phyloP scores from a whole-genome alignment of 306 rosid species.

The Senna tora region DNA sequence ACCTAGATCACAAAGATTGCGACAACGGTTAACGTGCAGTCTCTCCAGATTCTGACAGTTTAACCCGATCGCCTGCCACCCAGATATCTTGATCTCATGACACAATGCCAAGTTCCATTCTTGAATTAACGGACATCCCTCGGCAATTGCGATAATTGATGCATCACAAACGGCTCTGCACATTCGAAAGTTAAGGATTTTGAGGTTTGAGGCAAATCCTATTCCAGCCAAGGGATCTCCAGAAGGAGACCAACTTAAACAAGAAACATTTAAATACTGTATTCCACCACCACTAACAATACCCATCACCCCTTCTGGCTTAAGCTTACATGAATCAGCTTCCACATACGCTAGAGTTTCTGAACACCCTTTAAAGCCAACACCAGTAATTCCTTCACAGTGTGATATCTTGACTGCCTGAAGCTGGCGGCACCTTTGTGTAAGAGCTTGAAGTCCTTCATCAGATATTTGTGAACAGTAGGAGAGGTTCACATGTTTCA shows the following conservation, averaged over 20 bases:
- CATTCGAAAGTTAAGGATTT: slow-evolving; percentile 55
- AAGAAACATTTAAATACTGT: slow-evolving; percentile 52
- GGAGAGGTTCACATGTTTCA: slow-evolving; percentile 55
- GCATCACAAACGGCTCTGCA: slow-evolving; percentile 51
- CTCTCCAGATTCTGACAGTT: slow-evolving; percentile 53
- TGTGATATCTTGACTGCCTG: slow-evolving; percentile 48
- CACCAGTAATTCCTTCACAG: slow-evolving; percentile 40
- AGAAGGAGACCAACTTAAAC: slow-evolving; percentile 38
- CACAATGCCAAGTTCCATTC: slow-evolving; percentile 76
- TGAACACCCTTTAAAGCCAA: slow-evolving; percentile 64
- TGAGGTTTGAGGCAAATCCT: slow-evolving; percentile 50
- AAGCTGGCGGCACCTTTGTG: slow-evolving; percentile 47
- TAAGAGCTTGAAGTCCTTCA: slow-evolving; percentile 53
- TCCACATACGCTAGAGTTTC: slow-evolving; percentile 53
- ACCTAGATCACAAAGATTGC: slow-evolving; percentile 51
- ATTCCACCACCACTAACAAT: slow-evolving; percentile 60
- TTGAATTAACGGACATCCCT: slow-evolving; percentile 57
- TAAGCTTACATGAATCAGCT: slow-evolving; percentile 59
- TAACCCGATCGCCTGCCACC: slow-evolving; percentile 62
- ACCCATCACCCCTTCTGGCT: slow-evolving; percentile 50
- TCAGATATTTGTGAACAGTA: slow-evolving; percentile 58
- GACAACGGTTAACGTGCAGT: slow-evolving; percentile 64
- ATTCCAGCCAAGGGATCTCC: slow-evolving; percentile 50
- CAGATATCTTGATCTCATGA: slow-evolving; percentile 49
- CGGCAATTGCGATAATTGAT: slow-evolving; percentile 51